phyloP scores from a whole-genome alignment of 1,284 basidiomycete genomes.

The Heliocybe sulcata region DNA sequence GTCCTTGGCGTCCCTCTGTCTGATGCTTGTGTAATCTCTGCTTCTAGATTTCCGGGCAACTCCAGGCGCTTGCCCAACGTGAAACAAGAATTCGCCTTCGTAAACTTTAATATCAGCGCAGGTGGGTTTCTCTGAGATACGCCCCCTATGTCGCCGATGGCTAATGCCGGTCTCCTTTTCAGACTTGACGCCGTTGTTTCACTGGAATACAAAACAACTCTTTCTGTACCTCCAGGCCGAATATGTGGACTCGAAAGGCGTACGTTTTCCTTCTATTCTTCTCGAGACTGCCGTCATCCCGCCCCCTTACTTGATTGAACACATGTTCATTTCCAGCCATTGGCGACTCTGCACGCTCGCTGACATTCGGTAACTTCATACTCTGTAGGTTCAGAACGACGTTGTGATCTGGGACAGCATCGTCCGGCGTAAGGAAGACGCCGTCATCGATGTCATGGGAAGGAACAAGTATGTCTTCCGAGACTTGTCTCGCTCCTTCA shows the following conservation, averaged over 20 bases:
- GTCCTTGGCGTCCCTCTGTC: neutral
- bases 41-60: conserved; percentile 43
- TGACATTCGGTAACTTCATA: conserved; percentile 7
- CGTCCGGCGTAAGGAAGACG: conserved; percentile 70
- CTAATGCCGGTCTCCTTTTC: conserved; percentile 8
- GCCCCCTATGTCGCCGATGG: conserved; percentile 7
- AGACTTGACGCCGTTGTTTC: conserved; percentile 79
- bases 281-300: neutral
- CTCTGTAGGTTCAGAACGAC: conserved; percentile 62
- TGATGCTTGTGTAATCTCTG: neutral
- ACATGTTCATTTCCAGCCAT: neutral
- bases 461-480: conserved; percentile 84
- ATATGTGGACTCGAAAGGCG: conserved; percentile 66
- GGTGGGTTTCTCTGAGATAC: conserved; percentile 31
- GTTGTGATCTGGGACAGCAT: conserved; percentile 93
- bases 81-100: conserved; percentile 67
- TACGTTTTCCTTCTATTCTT: conserved; percentile 35
- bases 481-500: conserved; percentile 71
- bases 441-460: conserved; percentile 54
- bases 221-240: conserved; percentile 82
- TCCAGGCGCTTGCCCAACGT: conserved; percentile 45
- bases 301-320: neutral
- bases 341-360: neutral
- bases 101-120: conserved; percentile 72
- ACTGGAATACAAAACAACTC: conserved; percentile 94